Conservation (phyloP, 148 eudicot genomes). For the Salicornia ramosissima region DNA sequence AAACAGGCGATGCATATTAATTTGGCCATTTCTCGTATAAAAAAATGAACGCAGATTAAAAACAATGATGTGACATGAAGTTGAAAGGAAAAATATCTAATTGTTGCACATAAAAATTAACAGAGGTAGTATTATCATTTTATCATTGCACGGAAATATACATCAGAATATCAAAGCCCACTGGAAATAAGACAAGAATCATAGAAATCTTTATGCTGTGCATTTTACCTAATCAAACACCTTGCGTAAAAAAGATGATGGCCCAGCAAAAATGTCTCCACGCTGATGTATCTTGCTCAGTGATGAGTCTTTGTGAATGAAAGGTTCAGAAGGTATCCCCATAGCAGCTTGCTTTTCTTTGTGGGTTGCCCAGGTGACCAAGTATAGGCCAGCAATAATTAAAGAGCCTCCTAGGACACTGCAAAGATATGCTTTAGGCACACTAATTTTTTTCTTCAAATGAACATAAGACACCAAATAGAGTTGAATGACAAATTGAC, state of each 20-base stretch:
- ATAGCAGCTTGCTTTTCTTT: conserved; percentile 52
- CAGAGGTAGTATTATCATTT: no score
- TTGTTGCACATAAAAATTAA: no score
- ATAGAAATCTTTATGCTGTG: background rate
- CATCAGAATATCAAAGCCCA: background rate
- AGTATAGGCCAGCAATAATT: conserved; percentile 77
- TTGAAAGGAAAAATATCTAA: no score
- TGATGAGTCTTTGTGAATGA: conserved; percentile 42
- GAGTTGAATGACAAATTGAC: background rate
- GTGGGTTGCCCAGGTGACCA: conserved; percentile 89
- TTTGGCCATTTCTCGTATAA: no score
- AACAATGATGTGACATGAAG: no score
- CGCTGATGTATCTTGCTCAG: conserved; percentile 40
- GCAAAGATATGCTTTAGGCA: conserved; percentile 23
- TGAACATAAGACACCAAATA: background rate
- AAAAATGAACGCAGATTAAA: no score
- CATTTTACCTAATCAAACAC: conserved; percentile 50
- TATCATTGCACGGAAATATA: conserved; percentile 2
- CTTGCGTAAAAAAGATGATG: conserved; percentile 48
- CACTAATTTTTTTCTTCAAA: background rate
- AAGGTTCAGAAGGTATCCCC: conserved; percentile 50
- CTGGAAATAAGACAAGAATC: background rate
- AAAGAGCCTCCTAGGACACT: conserved; percentile 80
- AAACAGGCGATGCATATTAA: no score
- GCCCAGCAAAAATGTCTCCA: conserved; percentile 48